Percentiles rank a stretch among this genome's conserved stretches.
These are phyloP conservation scores for Phialemonium atrogriseum DNA, from an alignment of 2,329 filamentous ascomycete genomes.

Conservation along the genomic window DNA sequence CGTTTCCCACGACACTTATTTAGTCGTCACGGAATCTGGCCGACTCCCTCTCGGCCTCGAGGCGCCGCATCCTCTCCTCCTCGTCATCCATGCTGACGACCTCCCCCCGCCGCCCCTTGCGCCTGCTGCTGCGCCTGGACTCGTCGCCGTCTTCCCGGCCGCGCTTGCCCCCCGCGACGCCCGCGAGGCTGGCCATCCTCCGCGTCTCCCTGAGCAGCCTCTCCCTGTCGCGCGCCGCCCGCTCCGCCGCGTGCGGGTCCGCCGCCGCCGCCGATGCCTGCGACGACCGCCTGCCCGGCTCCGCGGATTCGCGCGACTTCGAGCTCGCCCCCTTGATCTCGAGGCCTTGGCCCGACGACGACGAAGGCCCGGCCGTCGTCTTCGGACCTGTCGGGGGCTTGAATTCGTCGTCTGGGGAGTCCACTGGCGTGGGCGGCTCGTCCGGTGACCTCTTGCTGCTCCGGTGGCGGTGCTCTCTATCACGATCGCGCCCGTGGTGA, in stretches of 20 bases:
- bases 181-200: conserved; percentile 47
- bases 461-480: conserved; percentile 25
- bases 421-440: conserved; percentile 21
- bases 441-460: conserved; percentile 21
- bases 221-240: conserved; percentile 58
- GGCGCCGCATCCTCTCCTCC: conserved; percentile 44
- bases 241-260: conserved; percentile 62
- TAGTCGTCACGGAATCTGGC: conserved; percentile 24
- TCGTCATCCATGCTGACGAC: conserved; percentile 37
- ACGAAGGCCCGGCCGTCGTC: too few relatives aligned
- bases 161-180: conserved; percentile 40
- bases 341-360: conserved; percentile 16
- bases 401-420: conserved; percentile 27
- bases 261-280: conserved; percentile 11
- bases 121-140: conserved; percentile 28
- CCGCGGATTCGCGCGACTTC: conserved; percentile 14
- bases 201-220: conserved; percentile 61
- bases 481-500: conserved; percentile 27
- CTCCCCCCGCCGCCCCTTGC: conserved; percentile 41
- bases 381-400: conserved; percentile 33
- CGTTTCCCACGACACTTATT: too few relatives aligned
- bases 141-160: conserved; percentile 30
- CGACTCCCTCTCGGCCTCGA: conserved; percentile 53
- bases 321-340: conserved; percentile 29
- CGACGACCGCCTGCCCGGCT: conserved; percentile 21